Evolutionary conservation across 768 basidiomycete species (phyloP).

Genomic region (Naematelia aurantialba): DNA sequence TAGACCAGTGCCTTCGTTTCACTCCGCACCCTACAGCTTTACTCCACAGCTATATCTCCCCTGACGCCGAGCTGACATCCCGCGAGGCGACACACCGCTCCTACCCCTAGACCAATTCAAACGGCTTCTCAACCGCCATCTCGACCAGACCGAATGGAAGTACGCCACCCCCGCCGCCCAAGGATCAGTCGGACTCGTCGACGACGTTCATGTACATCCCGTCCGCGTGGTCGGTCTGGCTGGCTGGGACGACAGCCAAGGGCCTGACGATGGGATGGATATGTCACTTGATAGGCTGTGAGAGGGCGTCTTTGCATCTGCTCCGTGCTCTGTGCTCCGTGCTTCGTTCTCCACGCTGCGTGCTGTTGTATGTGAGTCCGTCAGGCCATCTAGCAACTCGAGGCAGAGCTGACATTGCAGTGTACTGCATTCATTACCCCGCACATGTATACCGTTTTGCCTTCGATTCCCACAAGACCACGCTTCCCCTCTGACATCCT

Average conservation of each 20-base stretch:
- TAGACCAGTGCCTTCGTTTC: not conserved
- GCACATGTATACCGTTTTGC: no score
- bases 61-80: no score
- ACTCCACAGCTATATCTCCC: not conserved
- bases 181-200: not conserved
- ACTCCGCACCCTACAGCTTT: no score
- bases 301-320: conserved; percentile 10
- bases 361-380: no score
- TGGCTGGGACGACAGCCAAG: no score
- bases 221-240: conserved; percentile 19
- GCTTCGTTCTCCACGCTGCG: no score
- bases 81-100: conserved; percentile 9
- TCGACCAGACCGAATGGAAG: conserved; percentile 35
- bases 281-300: not conserved
- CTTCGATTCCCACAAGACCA: no score
- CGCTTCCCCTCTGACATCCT: no score
- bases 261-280: not conserved
- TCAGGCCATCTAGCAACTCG: no score
- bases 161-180: conserved; percentile 14
- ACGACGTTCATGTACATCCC: conserved; percentile 9
- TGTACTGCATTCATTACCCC: no score
- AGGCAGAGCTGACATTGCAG: no score
- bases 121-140: conserved; percentile 28
- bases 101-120: conserved; percentile 28
- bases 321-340: conserved; percentile 27